Percentiles rank a stretch among this genome's conserved stretches.
Evolutionary conservation across 352 stramenopile genomes (phyloP).

Genomic region (Globisporangium perplexum): DNA sequence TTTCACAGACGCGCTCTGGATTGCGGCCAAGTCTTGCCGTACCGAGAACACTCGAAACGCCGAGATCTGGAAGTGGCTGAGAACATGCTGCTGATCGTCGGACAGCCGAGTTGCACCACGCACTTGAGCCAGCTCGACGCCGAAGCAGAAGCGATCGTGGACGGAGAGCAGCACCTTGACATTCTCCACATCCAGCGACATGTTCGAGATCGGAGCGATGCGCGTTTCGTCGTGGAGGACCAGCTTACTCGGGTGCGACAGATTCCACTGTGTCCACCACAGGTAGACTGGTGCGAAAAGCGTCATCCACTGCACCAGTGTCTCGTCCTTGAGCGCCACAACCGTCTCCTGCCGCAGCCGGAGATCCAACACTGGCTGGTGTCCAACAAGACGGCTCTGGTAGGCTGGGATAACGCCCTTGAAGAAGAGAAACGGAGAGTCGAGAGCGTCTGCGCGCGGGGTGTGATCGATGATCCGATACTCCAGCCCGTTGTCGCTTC

Average conservation of each 20-base stretch:
- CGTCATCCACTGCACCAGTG: slow-evolving; percentile 70
- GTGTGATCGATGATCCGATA: slow-evolving; percentile 38
- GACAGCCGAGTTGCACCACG: slow-evolving; percentile 20
- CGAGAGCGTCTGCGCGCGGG: slow-evolving; percentile 4
- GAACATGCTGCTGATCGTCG: slow-evolving; percentile 25
- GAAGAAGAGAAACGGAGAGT: slow-evolving; percentile 37
- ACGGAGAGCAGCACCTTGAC: slow-evolving; percentile 52
- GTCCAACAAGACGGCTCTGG: slow-evolving; percentile 71
- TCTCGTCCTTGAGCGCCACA: slow-evolving; percentile 69
- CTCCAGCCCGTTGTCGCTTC: slow-evolving; percentile 18
- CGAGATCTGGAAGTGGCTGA: slow-evolving; percentile 26
- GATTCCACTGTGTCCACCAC: slow-evolving; percentile 84
- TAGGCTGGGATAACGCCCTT: slow-evolving; percentile 71
- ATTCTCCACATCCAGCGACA: slow-evolving; percentile 38
- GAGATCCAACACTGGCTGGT: slow-evolving; percentile 55
- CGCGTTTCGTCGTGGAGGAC: slow-evolving; percentile 35
- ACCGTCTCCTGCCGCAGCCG: slow-evolving; percentile 40
- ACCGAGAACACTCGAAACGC: slow-evolving; percentile 33
- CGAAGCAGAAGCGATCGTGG: slow-evolving; percentile 58
- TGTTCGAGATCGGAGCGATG: slow-evolving; percentile 64
- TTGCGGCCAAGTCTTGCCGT: slow-evolving; percentile 16
- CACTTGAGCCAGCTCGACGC: slow-evolving; percentile 31
- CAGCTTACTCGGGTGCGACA: slow-evolving; percentile 57
- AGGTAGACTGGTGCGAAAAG: slow-evolving; percentile 72
- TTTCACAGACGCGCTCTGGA: slow-evolving; percentile 24